A percentile compares a stretch with the other conserved stretches of the same genome.
These are phyloP conservation scores for Dalechampia spathulata DNA, from an alignment of 441 rosid species.

Conservation along the genomic window DNA sequence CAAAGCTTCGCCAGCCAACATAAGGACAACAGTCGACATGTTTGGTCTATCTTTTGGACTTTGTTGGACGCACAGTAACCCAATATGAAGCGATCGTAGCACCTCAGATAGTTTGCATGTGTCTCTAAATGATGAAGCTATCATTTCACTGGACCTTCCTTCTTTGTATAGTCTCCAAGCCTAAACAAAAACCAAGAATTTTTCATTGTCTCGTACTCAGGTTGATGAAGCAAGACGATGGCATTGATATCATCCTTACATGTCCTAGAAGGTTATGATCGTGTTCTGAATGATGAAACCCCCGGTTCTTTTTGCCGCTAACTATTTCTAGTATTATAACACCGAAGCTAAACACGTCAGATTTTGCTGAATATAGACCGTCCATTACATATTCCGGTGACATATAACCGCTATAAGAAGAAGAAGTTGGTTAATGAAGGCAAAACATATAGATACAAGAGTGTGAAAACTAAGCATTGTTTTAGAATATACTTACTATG, in stretches of 20 bases:
- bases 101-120: slow-evolving; percentile 11
- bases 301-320: slow-evolving; percentile 60
- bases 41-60: slow-evolving; percentile 28
- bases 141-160: slow-evolving; percentile 17
- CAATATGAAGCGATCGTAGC: slow-evolving; percentile 20
- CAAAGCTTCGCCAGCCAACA: slow-evolving; percentile 25
- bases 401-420: slow-evolving; percentile 60
- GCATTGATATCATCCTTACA: slow-evolving; percentile 28
- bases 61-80: slow-evolving; percentile 33
- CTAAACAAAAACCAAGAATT: slow-evolving; percentile 8
- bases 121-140: slow-evolving; percentile 7
- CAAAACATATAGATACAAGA: too few relatives aligned
- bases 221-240: not conserved
- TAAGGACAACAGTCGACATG: slow-evolving; percentile 30
- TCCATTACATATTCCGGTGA: slow-evolving; percentile 80
- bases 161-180: slow-evolving; percentile 37
- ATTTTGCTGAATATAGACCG: slow-evolving; percentile 60
- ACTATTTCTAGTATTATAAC: slow-evolving; percentile 63
- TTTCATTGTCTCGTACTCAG: not conserved
- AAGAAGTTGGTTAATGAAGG: too few relatives aligned
- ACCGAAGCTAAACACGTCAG: slow-evolving; percentile 70
- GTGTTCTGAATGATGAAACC: slow-evolving; percentile 33
- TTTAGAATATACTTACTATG: slow-evolving; percentile 43
- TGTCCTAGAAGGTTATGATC: slow-evolving; percentile 32
- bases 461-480: not conserved